Conservation (phyloP, 75 land plant genomes). For the Adiantum capillusveneris region DNA sequence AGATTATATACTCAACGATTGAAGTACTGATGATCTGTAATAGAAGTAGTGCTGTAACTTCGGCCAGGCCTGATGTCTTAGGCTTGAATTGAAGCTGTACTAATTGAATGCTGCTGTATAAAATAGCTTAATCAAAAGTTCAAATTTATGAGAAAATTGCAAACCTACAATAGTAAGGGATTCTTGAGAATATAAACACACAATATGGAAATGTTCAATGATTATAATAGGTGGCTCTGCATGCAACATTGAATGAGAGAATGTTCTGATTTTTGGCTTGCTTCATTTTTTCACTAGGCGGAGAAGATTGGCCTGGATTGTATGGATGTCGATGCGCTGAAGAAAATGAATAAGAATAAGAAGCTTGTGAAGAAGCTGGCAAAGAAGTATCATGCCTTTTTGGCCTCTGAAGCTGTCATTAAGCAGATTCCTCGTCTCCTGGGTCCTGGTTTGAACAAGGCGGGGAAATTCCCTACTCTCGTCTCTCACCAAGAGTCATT, state of each 20-base stretch:
- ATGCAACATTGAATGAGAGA: background rate
- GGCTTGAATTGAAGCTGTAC: background rate
- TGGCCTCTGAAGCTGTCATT: constrained; percentile 57
- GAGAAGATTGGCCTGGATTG: constrained; percentile 53
- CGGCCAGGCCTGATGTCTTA: no score
- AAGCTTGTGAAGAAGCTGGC: constrained; percentile 63
- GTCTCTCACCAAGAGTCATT: constrained; percentile 66
- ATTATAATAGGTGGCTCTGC: background rate
- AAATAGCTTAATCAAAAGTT: background rate
- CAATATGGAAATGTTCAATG: background rate
- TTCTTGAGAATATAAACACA: background rate
- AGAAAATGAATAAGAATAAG: constrained; percentile 69
- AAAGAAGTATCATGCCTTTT: constrained; percentile 58
- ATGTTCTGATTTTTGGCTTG: background rate
- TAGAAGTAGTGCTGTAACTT: background rate
- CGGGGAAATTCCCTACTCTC: constrained; percentile 70
- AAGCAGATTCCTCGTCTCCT: constrained; percentile 64
- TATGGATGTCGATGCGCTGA: constrained; percentile 59
- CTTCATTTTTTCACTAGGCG: constrained; percentile 35
- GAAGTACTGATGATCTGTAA: no score
- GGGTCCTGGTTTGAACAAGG: constrained; percentile 75
- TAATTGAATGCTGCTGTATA: background rate
- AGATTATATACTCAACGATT: no score
- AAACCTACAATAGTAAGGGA: background rate
- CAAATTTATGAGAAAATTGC: background rate